Conservation (phyloP, 1,139 yeast genomes). For the Yamadazyma dushanensis region DNA sequence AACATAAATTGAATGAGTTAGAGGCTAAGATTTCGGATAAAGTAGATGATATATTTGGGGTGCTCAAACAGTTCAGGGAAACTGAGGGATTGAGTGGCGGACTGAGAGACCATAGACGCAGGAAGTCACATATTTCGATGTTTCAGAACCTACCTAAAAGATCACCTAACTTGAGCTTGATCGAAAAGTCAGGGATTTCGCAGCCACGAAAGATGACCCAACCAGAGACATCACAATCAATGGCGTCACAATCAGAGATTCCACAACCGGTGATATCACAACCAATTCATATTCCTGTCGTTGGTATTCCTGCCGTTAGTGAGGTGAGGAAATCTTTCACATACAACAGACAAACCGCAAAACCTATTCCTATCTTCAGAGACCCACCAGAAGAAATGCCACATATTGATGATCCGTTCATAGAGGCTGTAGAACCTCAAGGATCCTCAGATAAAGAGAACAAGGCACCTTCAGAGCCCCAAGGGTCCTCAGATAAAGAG, state of each 20-base stretch:
- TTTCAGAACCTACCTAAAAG: no score
- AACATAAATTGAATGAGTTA: constrained; percentile 11
- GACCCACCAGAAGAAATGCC: not conserved
- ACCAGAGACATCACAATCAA: no score
- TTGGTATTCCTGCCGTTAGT: not conserved
- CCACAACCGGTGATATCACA: no score
- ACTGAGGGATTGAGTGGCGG: not conserved
- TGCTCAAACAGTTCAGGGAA: constrained; percentile 12
- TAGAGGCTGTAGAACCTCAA: not conserved
- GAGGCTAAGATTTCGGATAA: constrained; percentile 11
- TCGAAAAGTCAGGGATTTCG: no score
- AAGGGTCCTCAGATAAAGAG: constrained; percentile 2
- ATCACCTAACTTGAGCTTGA: no score
- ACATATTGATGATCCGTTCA: not conserved
- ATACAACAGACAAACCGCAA: not conserved
- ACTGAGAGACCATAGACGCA: not conserved
- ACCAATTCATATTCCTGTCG: no score
- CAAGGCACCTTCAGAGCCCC: not conserved
- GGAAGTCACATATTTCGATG: no score
- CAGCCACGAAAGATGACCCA: no score
- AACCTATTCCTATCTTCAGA: not conserved
- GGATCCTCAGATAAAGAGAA: not conserved
- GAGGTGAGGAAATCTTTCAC: not conserved
- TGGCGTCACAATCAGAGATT: no score
- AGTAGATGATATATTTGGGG: constrained; percentile 12